Evolutionary conservation across 2,329 filamentous ascomycete species (phyloP).

Genomic region (Ceratocystis variospora): DNA sequence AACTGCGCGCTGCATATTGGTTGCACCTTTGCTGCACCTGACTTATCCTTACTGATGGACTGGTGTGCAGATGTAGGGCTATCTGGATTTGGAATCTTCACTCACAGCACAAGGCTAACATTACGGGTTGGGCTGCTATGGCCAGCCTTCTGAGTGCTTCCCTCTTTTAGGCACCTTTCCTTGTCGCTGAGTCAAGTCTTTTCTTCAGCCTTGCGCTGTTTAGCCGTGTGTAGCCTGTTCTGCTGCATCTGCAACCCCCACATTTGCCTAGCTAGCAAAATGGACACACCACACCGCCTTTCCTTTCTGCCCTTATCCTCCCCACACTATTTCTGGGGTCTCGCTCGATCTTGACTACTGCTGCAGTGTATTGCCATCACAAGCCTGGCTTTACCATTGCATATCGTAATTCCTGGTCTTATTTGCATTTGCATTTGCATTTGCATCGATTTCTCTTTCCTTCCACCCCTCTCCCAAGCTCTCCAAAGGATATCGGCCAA

Average conservation of each 20-base stretch:
- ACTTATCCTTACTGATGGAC: background rate
- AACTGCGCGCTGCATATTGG: background rate
- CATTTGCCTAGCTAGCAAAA: background rate
- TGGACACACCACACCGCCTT: background rate
- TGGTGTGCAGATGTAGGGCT: background rate
- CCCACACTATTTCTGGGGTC: background rate
- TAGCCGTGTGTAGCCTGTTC: background rate
- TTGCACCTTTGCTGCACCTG: too few species aligned
- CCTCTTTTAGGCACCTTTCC: background rate
- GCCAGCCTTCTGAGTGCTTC: background rate
- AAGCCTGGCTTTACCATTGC: too few species aligned
- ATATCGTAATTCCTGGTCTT: background rate
- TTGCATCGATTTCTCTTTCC: background rate
- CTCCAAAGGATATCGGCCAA: background rate
- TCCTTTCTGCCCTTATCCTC: background rate
- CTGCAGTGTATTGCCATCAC: too few species aligned
- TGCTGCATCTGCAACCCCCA: background rate
- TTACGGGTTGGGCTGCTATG: background rate
- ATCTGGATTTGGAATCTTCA: background rate
- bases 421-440: background rate
- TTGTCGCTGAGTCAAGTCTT: too few species aligned
- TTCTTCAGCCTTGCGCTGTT: background rate
- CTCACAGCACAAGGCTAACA: background rate
- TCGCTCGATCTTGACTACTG: background rate
- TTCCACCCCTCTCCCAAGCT: background rate